These are phyloP conservation scores for Cladosporium sphaerospermum DNA, from an alignment of 2,329 filamentous ascomycete genomes.

Conservation along the genomic window DNA sequence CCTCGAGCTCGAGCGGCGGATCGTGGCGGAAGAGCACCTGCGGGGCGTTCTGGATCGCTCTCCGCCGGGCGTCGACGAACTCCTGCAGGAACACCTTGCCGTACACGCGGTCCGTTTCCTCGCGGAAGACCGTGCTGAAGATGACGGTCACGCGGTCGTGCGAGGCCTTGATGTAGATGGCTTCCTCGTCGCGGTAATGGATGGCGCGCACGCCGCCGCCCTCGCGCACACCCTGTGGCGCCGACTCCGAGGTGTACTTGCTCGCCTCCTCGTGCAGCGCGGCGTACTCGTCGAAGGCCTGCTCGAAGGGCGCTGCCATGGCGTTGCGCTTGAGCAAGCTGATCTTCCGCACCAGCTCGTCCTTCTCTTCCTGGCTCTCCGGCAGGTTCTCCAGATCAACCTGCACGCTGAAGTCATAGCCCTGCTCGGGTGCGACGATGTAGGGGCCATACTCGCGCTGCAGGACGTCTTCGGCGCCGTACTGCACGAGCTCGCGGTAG, in stretches of 20 bases:
- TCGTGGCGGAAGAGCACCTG: conserved; percentile 96
- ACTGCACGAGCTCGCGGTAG: conserved; percentile 83
- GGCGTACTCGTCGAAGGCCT: conserved; percentile 90
- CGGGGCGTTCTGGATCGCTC: conserved; percentile 95
- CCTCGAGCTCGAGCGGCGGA: conserved; percentile 83
- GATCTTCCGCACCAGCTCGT: conserved; percentile 80
- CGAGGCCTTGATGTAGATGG: conserved; percentile 96
- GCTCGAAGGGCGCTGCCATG: conserved; percentile 97
- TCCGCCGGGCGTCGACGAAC: conserved; percentile 90
- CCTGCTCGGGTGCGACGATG: conserved; percentile 77
- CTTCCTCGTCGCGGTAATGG: conserved; percentile 97
- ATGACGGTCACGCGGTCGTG: conserved; percentile 98
- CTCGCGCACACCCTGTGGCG: conserved; percentile 82
- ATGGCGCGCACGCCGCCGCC: conserved; percentile 92
- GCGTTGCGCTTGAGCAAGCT: conserved; percentile 94
- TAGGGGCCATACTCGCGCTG: conserved; percentile 91
- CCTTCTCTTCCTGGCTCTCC: conserved; percentile 72
- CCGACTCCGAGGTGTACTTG: conserved; percentile 88
- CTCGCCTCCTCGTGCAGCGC: conserved; percentile 79
- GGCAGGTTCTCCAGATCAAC: conserved; percentile 87
- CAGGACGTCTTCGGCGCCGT: conserved; percentile 86
- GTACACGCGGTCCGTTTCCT: conserved; percentile 95
- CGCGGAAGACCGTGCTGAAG: conserved; percentile 95
- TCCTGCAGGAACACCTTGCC: conserved; percentile 98
- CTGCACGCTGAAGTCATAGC: conserved; percentile 92